Percentiles rank a stretch among this genome's conserved stretches.
phyloP scores from a whole-genome alignment of 1,284 basidiomycete species.

The Lentinus polychrous region DNA sequence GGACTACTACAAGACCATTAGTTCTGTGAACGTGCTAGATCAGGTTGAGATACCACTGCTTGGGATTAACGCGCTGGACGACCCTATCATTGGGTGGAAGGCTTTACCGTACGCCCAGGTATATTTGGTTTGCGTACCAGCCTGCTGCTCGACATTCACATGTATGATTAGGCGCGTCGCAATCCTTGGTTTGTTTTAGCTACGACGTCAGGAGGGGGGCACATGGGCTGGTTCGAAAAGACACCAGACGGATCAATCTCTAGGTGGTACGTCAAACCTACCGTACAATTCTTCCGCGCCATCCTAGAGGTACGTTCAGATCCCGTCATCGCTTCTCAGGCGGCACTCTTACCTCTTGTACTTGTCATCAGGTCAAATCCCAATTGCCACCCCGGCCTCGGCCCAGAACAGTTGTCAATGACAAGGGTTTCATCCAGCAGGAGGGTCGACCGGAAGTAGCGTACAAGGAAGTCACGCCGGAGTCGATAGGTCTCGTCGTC shows the following conservation, averaged over 20 bases:
- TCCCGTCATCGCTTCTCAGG: neutral
- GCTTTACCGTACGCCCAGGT: conserved; percentile 14
- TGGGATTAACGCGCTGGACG: conserved; percentile 21
- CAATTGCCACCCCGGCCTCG: conserved; percentile 12
- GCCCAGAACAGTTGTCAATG: conserved; percentile 8
- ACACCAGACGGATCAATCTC: conserved; percentile 10
- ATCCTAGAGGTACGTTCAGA: conserved; percentile 18
- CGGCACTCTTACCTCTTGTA: neutral
- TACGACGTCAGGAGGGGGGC: conserved; percentile 19
- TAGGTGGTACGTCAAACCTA: conserved; percentile 23
- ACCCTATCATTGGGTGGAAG: conserved; percentile 17
- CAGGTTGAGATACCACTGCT: conserved; percentile 18
- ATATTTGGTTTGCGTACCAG: neutral
- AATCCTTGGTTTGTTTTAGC: conserved; percentile 20
- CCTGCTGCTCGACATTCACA: neutral
- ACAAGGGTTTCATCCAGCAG: conserved; percentile 12
- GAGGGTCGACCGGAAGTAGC: conserved; percentile 18
- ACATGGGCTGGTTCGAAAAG: conserved; percentile 23
- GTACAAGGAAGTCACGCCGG: conserved; percentile 13
- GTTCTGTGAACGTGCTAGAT: conserved; percentile 14
- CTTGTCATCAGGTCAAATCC: conserved; percentile 11
- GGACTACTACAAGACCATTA: conserved; percentile 21
- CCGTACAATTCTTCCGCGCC: conserved; percentile 18
- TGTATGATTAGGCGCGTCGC: conserved; percentile 8
- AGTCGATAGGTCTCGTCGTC: conserved; percentile 12